These are phyloP conservation scores for Orbilia blumenaviensis DNA, from an alignment of 2,329 filamentous ascomycete species.

Conservation along the genomic window DNA sequence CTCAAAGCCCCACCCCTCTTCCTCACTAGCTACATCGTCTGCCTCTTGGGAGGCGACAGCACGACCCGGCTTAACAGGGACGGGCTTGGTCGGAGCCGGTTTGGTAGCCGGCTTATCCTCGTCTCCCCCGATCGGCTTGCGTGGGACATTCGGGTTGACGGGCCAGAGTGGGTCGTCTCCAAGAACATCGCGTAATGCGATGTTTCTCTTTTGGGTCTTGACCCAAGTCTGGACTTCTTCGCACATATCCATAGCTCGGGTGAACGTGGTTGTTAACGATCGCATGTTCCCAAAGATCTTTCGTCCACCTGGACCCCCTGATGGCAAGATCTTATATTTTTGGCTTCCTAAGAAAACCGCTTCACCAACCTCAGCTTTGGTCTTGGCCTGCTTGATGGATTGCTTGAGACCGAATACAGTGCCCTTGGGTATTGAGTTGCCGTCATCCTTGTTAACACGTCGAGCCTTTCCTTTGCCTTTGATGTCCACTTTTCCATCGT, in stretches of 20 bases:
- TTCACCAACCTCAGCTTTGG: background rate
- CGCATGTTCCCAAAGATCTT: background rate
- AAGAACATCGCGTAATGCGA: background rate
- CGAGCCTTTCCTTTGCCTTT: background rate
- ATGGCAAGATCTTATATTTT: slow-evolving; percentile 18
- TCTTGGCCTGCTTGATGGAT: background rate
- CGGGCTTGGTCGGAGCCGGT: background rate
- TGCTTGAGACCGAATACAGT: background rate
- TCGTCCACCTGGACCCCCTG: background rate
- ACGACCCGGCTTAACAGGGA: background rate
- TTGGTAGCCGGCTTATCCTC: background rate
- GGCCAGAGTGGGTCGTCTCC: background rate
- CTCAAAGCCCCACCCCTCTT: slow-evolving; percentile 25
- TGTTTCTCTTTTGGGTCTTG: slow-evolving; percentile 2
- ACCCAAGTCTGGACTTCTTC: slow-evolving; percentile 23
- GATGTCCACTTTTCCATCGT: too few relatives aligned
- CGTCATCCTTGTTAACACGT: background rate
- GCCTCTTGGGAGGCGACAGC: background rate
- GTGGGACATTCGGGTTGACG: background rate
- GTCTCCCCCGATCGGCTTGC: background rate
- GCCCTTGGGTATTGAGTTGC: background rate
- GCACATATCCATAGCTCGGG: slow-evolving; percentile 21
- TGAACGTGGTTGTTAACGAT: background rate
- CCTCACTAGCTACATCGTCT: slow-evolving; percentile 6
- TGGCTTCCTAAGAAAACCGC: slow-evolving; percentile 33